Base-by-base conservation (phyloP, 2,329 filamentous ascomycete species). In the Coniochaeta sp. region DNA sequence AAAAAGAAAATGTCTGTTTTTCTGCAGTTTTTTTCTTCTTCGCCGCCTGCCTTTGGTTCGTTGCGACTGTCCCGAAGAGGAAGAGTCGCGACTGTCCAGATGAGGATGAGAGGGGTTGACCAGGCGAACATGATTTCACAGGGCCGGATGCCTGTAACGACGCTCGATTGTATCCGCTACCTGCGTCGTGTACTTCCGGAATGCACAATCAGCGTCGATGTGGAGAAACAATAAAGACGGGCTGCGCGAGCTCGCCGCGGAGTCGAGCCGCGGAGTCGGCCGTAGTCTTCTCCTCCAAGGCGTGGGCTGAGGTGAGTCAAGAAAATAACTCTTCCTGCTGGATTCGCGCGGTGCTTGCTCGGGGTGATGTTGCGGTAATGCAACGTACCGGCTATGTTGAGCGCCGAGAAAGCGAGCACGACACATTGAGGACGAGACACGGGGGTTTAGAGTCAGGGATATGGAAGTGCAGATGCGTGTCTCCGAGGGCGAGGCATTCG, bases 221-320 rank as follows among this genome's bases (percentile, higher is more conserved):
- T 86, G 38, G 86, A 90, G 68, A 89, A 87, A 63, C 85, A 75
- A 73, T 12, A 76, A 86, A 10, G 64, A 67, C 26, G 83, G 82
- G 2, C 71, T 89, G 51, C 67, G 72, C 48, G 71, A 78, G 26
- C 73, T 89, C 47, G 83, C 83, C 24, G 71, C 71, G n/a, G n/a
- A n/a, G n/a, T n/a, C n/a, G n/a, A 32, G 72, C 77, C 57, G 85
- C 84, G 22, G 82, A 89, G n/a, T n/a, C n/a, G n/a, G n/a, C n/a
- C 61, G 76, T 87, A 16, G 79, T 89, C n/a, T 88, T 89, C 64
- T 89, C 85, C 67, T 87, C 86, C 12, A 79, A 77, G 59, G 75
- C 73, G 49, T 90, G 86, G 86, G 86, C 86, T 53, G 77, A 84
- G 71, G 84, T 85, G 67, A 67, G 70, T 67, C 27, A 68, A 38